Evolutionary conservation across 805 yeast genomes (phyloP), one percentile per base, ranked within the genome.

Genomic region (Wickerhamiella kazuoi): DNA sequence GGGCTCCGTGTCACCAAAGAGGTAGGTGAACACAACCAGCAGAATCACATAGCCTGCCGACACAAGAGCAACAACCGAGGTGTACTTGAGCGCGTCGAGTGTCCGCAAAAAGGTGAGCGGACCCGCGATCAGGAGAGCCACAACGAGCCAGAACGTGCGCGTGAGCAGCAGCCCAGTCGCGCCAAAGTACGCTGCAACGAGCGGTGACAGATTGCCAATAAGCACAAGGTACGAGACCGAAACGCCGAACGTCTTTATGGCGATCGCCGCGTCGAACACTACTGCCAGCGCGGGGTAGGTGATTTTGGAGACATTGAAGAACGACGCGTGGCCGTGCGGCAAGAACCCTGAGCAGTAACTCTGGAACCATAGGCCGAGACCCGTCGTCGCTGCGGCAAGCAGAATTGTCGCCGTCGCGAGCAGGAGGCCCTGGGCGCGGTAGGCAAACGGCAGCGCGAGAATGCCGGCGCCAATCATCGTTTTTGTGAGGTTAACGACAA

Each of bases 391-490:
- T 2, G 80, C 81, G 2, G 84, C 76, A 33, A 76, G 43, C 3
- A 74, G 14, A 17, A 79, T 64, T 35, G 76, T 67, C 18, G 63
- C 37, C 1, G 67, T 48, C 1, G 86, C 87, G 19, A 73, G 57
- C 3, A 69, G 37, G 4, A 76, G 53, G 9, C 84, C 81, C 51
- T 79, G 78, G 16, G 77, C 63, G 34, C 66, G 61, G 51, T 74
- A 68, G 1, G 86, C 79, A 45, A 67, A 72, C 3, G 90, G 86
- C 65, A 79, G 69, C 16, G 84, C 82, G 36, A 79, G 67, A 48
- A 79, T 62, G 0, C 90, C 90, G 1, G 90, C 83, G 3, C 87
- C 87, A 18, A 77, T 64, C 41, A 78, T 76, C 32, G 87, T 79
- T 55, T 79, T 79, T 42, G 74, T 62, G 36, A 80, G 63, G 58